Evolutionary conservation across 768 basidiomycete species (phyloP).

Genomic region (Pulveroboletus frians): DNA sequence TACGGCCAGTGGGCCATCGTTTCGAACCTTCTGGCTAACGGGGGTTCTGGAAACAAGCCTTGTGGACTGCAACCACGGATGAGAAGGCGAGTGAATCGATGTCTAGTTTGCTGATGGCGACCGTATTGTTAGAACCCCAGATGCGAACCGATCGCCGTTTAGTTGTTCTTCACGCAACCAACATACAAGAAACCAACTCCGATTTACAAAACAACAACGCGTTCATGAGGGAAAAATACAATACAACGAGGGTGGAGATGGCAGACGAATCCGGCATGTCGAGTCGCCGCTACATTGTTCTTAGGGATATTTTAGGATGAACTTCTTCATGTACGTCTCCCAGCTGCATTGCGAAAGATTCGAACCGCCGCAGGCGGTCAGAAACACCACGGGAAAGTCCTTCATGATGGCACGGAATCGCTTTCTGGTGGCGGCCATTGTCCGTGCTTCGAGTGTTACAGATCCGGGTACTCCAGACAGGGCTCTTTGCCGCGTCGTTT

Average conservation of each 20-base stretch:
- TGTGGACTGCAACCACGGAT: neutral
- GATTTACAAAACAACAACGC: slow-evolving; percentile 17
- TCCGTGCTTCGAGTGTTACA: slow-evolving; percentile 15
- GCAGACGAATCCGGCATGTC: neutral
- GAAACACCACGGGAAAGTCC: slow-evolving; percentile 28
- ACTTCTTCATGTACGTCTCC: slow-evolving; percentile 55
- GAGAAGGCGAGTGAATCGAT: slow-evolving; percentile 3
- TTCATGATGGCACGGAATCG: slow-evolving; percentile 33
- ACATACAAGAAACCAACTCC: neutral
- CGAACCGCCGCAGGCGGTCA: slow-evolving; percentile 42
- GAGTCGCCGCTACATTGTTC: slow-evolving; percentile 10
- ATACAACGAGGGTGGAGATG: slow-evolving; percentile 1
- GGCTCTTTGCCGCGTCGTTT: slow-evolving; percentile 9
- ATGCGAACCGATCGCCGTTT: slow-evolving; percentile 9
- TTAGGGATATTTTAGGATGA: slow-evolving; percentile 60
- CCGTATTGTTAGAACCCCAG: neutral
- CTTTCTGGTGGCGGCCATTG: slow-evolving; percentile 16
- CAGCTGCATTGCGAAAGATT: slow-evolving; percentile 52
- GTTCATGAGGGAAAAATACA: neutral
- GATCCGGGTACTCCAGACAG: slow-evolving; percentile 7
- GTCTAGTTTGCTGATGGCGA: slow-evolving; percentile 3
- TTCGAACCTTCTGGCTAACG: neutral
- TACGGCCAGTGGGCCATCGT: neutral
- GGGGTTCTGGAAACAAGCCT: neutral
- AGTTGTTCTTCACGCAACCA: neutral